Percentiles rank a stretch among this genome's conserved stretches.
phyloP scores from a whole-genome alignment of 352 stramenopile species.

The Phytophthora nicotianae region DNA sequence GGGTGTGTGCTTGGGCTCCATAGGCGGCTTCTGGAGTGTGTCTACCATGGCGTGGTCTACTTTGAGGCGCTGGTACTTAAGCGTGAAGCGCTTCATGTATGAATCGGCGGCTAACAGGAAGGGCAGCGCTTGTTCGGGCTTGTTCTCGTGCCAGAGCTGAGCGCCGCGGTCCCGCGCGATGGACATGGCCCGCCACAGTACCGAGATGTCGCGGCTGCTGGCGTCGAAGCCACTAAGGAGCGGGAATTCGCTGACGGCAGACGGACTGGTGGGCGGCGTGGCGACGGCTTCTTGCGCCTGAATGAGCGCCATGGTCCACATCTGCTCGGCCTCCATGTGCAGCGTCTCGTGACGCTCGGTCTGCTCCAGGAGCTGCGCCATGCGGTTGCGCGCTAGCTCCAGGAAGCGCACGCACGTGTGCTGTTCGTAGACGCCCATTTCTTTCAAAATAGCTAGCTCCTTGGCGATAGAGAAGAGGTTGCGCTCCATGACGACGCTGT shows the following conservation, averaged over 20 bases:
- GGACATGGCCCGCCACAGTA: constrained; percentile 85
- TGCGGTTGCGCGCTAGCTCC: constrained; percentile 66
- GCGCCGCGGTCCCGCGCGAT: constrained; percentile 78
- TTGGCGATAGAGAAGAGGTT: constrained; percentile 85
- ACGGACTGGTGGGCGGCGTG: constrained; percentile 43
- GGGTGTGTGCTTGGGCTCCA: constrained; percentile 34
- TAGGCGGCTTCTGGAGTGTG: constrained; percentile 44
- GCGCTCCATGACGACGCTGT: constrained; percentile 86
- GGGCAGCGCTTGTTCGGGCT: constrained; percentile 77
- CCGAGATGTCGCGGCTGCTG: constrained; percentile 70
- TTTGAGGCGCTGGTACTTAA: constrained; percentile 88
- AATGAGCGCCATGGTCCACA: constrained; percentile 81
- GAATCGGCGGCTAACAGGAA: constrained; percentile 83
- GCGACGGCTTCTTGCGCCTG: constrained; percentile 58
- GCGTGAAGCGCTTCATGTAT: constrained; percentile 90
- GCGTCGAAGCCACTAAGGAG: constrained; percentile 67
- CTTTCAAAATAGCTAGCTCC: constrained; percentile 78
- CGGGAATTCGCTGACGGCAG: constrained; percentile 61
- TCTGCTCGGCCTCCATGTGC: constrained; percentile 66
- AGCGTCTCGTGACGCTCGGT: constrained; percentile 65
- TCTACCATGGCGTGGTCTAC: constrained; percentile 86
- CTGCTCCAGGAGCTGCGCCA: constrained; percentile 66
- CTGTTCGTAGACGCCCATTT: constrained; percentile 76
- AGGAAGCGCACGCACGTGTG: constrained; percentile 82
- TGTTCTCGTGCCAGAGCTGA: constrained; percentile 88